These are phyloP conservation scores for Solioccasus polychromus DNA, from an alignment of 768 basidiomycete genomes.

Conservation along the genomic window DNA sequence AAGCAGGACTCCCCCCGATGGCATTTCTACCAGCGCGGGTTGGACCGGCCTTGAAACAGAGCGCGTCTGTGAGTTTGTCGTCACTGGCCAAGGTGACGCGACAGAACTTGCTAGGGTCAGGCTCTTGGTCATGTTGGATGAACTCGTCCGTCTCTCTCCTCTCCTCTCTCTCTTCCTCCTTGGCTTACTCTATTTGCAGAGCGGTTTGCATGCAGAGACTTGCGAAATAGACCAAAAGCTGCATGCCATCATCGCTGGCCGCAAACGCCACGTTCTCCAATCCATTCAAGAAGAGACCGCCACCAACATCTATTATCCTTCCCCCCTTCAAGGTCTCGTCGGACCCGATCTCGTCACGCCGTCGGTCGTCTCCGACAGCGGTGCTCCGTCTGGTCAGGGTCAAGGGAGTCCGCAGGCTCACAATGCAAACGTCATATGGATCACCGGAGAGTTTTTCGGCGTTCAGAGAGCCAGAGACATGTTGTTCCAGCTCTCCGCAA, in stretches of 20 bases:
- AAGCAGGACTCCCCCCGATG: conserved; percentile 73
- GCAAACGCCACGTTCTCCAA: conserved; percentile 84
- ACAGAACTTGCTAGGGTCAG: conserved; percentile 91
- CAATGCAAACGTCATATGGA: conserved; percentile 82
- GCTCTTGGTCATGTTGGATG: conserved; percentile 90
- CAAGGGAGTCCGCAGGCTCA: conserved; percentile 38
- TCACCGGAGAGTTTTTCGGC: conserved; percentile 96
- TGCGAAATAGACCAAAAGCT: conserved; percentile 96
- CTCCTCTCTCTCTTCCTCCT: not conserved
- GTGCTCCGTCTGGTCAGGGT: conserved; percentile 30
- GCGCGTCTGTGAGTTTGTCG: conserved; percentile 87
- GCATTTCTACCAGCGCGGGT: conserved; percentile 71
- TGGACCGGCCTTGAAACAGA: conserved; percentile 94
- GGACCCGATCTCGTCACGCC: conserved; percentile 56
- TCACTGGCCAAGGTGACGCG: conserved; percentile 85
- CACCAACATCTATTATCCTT: conserved; percentile 94
- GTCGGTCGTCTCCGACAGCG: conserved; percentile 34
- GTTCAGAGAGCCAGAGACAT: conserved; percentile 95
- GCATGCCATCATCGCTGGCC: conserved; percentile 86
- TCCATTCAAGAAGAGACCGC: conserved; percentile 95
- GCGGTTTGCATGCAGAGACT: conserved; percentile 84
- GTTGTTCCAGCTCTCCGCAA: conserved; percentile 83
- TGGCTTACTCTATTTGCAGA: conserved; percentile 42
- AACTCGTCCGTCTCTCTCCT: conserved; percentile 62
- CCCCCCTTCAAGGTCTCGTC: conserved; percentile 81